A percentile compares a stretch with the other conserved stretches of the same genome.
Conservation (phyloP, 208 protist species). For the Wallacemonas sp. region DNA sequence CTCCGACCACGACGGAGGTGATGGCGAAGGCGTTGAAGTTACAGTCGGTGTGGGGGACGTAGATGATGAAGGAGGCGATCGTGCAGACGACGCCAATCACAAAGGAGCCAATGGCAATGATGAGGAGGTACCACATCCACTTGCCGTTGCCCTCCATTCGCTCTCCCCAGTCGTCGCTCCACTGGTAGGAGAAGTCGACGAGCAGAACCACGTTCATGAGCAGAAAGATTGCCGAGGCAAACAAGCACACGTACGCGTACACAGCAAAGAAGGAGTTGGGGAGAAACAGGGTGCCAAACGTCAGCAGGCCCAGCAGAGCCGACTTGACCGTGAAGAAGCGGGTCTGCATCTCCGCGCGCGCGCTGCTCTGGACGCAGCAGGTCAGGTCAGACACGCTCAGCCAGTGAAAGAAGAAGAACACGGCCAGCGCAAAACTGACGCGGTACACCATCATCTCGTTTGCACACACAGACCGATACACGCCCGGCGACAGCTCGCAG, state of each 20-base stretch:
- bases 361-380: slow-evolving; percentile 79
- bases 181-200: slow-evolving; percentile 94
- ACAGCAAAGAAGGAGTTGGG: slow-evolving; percentile 83
- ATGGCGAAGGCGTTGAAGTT: slow-evolving; percentile 87
- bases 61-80: slow-evolving; percentile 71
- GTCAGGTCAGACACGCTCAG: slow-evolving; percentile 84
- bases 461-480: slow-evolving; percentile 37
- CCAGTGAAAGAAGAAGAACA: slow-evolving; percentile 88
- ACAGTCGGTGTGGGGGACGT: slow-evolving; percentile 80
- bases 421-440: slow-evolving; percentile 73
- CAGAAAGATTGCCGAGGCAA: slow-evolving; percentile 80
- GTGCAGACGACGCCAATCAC: slow-evolving; percentile 45
- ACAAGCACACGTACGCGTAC: slow-evolving; percentile 87
- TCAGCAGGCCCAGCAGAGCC: slow-evolving; percentile 63
- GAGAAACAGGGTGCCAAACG: slow-evolving; percentile 75
- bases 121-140: slow-evolving; percentile 89
- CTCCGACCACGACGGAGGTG: slow-evolving; percentile 75
- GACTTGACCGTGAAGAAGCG: slow-evolving; percentile 84
- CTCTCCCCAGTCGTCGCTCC: slow-evolving; percentile 91
- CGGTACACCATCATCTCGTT: slow-evolving; percentile 86
- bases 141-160: slow-evolving; percentile 78
- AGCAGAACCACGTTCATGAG: slow-evolving; percentile 93
- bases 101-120: slow-evolving; percentile 50
- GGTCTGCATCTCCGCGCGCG: slow-evolving; percentile 74
- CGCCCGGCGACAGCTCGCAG: slow-evolving; percentile 39